phyloP scores from a whole-genome alignment of 306 rosid genomes.

The Astragalus membranaceus region DNA sequence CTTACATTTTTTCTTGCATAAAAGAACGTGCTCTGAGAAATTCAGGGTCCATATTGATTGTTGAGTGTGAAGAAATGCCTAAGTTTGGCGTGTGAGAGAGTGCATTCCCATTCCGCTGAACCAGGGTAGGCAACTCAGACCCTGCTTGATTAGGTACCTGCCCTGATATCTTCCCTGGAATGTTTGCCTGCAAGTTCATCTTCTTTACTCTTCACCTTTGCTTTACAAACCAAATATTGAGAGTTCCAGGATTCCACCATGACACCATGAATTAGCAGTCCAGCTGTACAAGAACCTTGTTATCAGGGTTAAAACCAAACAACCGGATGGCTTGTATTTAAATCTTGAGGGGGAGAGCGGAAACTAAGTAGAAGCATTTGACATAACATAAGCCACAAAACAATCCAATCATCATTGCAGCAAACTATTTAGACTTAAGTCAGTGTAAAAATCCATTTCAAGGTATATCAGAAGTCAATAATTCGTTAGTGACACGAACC shows the following conservation, averaged over 20 bases:
- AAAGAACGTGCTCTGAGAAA: constrained; percentile 38
- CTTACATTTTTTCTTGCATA: constrained; percentile 80
- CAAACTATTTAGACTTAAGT: neutral
- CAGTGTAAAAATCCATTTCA: neutral
- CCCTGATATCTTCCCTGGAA: constrained; percentile 60
- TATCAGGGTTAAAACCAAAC: neutral
- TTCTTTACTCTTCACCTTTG: constrained; percentile 27
- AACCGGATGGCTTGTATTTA: neutral
- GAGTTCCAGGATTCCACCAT: no score
- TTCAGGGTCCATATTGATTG: constrained; percentile 54
- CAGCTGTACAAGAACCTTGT: constrained; percentile 1
- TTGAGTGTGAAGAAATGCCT: constrained; percentile 35
- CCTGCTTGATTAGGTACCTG: constrained; percentile 71
- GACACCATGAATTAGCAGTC: constrained; percentile 18
- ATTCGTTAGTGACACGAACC: neutral
- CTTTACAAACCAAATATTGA: constrained; percentile 15
- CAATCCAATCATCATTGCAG: no score
- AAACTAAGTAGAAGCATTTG: no score
- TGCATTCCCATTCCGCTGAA: constrained; percentile 53
- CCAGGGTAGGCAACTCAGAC: constrained; percentile 46
- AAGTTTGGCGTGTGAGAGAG: constrained; percentile 43
- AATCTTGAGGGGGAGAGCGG: no score
- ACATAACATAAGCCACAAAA: no score
- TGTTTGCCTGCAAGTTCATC: constrained; percentile 65
- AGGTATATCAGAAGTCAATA: constrained; percentile 13